phyloP scores from a whole-genome alignment of 805 yeast genomes.

The Scheffersomyces coipomensis region DNA sequence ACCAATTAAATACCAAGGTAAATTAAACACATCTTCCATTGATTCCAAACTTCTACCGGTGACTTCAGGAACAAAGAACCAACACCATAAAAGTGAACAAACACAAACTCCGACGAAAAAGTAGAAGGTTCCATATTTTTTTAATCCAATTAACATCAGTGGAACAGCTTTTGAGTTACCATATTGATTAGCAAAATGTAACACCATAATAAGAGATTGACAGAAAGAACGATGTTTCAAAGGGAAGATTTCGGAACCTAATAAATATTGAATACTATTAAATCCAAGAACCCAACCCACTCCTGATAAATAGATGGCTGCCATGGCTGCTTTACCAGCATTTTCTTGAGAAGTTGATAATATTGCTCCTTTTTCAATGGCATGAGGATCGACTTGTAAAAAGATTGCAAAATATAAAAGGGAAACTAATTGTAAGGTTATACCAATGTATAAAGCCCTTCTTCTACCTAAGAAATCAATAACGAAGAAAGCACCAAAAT shows the following conservation, averaged over 20 bases:
- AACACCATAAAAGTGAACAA: conserved; percentile 44
- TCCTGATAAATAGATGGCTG: conserved; percentile 49
- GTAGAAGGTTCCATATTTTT: conserved; percentile 50
- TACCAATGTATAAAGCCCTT: conserved; percentile 48
- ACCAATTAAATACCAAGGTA: conserved; percentile 60
- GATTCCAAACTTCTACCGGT: conserved; percentile 50
- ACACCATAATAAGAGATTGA: conserved; percentile 50
- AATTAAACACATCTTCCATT: conserved; percentile 50
- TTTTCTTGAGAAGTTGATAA: conserved; percentile 27
- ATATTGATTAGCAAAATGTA: conserved; percentile 57
- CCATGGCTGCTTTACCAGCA: conserved; percentile 50
- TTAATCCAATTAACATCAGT: conserved; percentile 45
- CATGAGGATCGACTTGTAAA: conserved; percentile 44
- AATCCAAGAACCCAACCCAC: conserved; percentile 61
- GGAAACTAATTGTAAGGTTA: conserved; percentile 40
- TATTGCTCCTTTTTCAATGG: conserved; percentile 25
- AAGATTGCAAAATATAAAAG: conserved; percentile 48
- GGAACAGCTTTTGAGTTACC: conserved; percentile 59
- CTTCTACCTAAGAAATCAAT: conserved; percentile 56
- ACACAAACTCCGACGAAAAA: conserved; percentile 46
- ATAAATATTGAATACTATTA: conserved; percentile 54
- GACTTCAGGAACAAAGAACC: conserved; percentile 52
- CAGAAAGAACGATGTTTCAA: conserved; percentile 49
- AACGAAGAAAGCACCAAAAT: conserved; percentile 50
- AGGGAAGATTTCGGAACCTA: conserved; percentile 57